phyloP scores from a whole-genome alignment of 345 rosid genomes.

The Eucalyptus caleyi region DNA sequence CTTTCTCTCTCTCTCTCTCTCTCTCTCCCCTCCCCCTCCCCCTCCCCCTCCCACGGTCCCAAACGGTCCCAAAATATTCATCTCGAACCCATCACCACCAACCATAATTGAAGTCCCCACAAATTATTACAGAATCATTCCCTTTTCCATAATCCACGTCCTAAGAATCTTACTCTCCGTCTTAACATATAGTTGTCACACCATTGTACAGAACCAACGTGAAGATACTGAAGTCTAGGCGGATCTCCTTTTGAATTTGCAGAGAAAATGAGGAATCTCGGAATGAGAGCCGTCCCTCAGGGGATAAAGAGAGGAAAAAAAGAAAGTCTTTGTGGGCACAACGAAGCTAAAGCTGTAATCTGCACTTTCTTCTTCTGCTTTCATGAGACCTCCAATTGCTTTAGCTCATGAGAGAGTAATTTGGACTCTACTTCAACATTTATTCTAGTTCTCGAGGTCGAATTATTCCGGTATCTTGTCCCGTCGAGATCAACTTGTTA shows the following conservation, averaged over 20 bases:
- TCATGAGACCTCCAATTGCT: neutral
- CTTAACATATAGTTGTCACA: neutral
- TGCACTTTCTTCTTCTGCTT: neutral
- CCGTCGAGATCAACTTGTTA: neutral
- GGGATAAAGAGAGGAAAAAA: neutral
- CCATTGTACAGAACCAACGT: neutral
- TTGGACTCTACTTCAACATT: neutral
- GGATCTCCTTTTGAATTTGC: neutral
- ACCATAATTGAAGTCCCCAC: neutral
- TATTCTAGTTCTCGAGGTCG: neutral
- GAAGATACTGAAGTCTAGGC: neutral
- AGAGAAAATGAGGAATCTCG: neutral
- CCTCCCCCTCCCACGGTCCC: neutral
- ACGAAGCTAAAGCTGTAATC: neutral
- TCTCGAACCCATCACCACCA: neutral
- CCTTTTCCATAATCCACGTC: neutral
- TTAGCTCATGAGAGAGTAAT: neutral
- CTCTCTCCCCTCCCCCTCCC: neutral
- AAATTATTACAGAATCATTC: neutral
- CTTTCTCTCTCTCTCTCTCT: neutral
- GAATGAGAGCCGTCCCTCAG: neutral
- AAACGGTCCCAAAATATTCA: neutral
- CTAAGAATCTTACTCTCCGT: neutral
- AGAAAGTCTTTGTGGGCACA: neutral
- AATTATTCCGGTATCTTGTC: neutral